Evolutionary conservation across 257 asterid species (phyloP), one percentile per base, ranked within the genome.

Genomic region (Solanum chmielewskii): DNA sequence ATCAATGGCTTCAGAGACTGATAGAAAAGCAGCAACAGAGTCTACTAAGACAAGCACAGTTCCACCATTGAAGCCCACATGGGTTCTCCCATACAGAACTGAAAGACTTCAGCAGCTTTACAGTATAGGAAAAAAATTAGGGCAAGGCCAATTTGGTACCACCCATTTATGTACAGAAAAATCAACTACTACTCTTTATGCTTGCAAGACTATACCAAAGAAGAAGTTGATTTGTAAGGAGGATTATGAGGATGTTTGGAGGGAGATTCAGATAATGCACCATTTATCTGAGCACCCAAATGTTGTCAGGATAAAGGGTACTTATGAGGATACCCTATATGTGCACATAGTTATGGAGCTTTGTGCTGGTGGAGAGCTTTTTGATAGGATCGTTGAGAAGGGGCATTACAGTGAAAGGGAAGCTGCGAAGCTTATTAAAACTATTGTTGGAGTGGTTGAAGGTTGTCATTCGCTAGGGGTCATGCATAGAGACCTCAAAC

Each of bases 291-390:
- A 93, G 87, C 98, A 95, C 45, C 97, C 94, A 29, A 94, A 95
- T 90, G 98, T 95, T 47, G 98, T 95, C 20, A 88, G 96, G 86
- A 92, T 94, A n/a, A 62, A 62, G 31, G 70, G 70, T 62, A 62
- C 70, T 62, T 62, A 62, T 62, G 70, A 62, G 7, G 70, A 62
- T 62, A 3, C 33, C 70, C 16, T 62, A n/a, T 62, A n/a, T 62
- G 70, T 62, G 31, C 70, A 62, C 16, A 62, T 62, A n/a, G 70
- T 62, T n/a, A 62, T 62, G 70, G 70, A 62, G 70, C 70, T 62
- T n/a, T 95, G 98, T 45, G 98, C 95, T 52, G 98, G 98, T 64
- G 98, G 98, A 27, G 98, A 95, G 93, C 95, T 95, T 37, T 95
- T 95, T 52, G 98, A 95, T 90, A 92, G 98, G 94, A 95, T 95